phyloP scores from a whole-genome alignment of 371 early-diverging fungal genomes.

The Phascolomyces articulosus region DNA sequence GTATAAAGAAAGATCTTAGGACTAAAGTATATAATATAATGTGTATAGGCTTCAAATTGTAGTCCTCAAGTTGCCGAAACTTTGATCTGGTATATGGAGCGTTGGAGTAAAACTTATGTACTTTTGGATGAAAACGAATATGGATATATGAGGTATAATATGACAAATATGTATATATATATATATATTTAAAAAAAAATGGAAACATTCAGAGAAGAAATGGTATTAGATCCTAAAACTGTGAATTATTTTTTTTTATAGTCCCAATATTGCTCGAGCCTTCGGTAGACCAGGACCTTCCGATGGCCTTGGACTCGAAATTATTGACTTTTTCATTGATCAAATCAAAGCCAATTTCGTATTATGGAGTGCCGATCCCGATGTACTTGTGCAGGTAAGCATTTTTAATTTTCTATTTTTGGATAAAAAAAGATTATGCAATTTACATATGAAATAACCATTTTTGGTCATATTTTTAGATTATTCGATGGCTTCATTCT shows the following conservation, averaged over 20 bases:
- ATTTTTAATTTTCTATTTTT: too few relatives aligned
- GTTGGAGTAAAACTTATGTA: conserved; percentile 78
- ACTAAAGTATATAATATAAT: too few relatives aligned
- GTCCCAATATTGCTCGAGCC: conserved; percentile 55
- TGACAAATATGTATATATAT: too few relatives aligned
- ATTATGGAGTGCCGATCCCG: conserved; percentile 76
- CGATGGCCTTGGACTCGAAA: conserved; percentile 61
- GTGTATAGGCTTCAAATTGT: conserved; percentile 56
- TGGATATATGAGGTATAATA: conserved; percentile 57
- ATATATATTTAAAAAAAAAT: background rate
- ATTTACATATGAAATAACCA: background rate
- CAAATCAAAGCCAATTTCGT: conserved; percentile 65
- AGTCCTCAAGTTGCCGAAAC: conserved; percentile 79
- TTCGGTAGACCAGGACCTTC: conserved; percentile 62
- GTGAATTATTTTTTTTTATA: conserved; percentile 15
- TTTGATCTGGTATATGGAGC: conserved; percentile 74
- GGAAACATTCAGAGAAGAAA: background rate
- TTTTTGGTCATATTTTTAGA: conserved; percentile 24
- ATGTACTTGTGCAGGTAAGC: conserved; percentile 64
- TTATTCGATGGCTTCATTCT: conserved; percentile 61
- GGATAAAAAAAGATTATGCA: too few relatives aligned
- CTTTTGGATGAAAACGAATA: conserved; percentile 67
- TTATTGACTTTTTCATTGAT: conserved; percentile 66
- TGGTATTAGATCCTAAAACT: background rate
- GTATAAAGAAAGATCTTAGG: too few relatives aligned